Evolutionary conservation across 2,329 filamentous ascomycete species (phyloP).

Genomic region (Grosmannia penicillata): DNA sequence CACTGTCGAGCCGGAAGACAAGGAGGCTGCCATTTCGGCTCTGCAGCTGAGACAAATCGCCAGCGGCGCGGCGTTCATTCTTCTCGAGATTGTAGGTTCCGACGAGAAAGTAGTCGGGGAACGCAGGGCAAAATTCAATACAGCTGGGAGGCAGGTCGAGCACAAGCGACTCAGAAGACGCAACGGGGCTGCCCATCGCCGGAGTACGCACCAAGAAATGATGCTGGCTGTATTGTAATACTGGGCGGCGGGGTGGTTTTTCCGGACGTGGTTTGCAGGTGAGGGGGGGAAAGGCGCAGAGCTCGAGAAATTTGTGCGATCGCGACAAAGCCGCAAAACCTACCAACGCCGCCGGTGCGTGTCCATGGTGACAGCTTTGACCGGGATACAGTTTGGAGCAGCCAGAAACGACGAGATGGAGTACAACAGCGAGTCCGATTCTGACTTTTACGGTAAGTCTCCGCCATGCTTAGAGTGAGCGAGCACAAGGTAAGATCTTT

Average conservation of each 20-base stretch:
- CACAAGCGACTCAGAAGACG: constrained; percentile 31
- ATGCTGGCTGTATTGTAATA: not conserved
- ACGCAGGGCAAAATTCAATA: constrained; percentile 53
- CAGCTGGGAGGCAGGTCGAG: constrained; percentile 63
- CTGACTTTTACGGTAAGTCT: constrained; percentile 41
- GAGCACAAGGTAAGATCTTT: too few species aligned
- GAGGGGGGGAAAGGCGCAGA: too few species aligned
- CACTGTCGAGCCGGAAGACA: constrained; percentile 41
- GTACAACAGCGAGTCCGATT: constrained; percentile 30
- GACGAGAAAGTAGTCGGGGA: constrained; percentile 55
- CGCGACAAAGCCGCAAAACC: too few species aligned
- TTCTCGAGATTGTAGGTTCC: constrained; percentile 71
- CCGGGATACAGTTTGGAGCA: not conserved
- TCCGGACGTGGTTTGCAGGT: too few species aligned
- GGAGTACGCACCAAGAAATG: not conserved
- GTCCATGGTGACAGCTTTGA: too few species aligned
- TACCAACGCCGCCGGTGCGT: too few species aligned
- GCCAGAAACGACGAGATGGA: not conserved
- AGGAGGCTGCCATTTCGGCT: constrained; percentile 60
- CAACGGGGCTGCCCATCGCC: constrained; percentile 14
- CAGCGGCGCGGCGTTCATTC: constrained; percentile 13
- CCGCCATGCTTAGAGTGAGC: too few species aligned
- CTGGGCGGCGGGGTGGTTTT: not conserved
- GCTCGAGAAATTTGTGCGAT: too few species aligned
- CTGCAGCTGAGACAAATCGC: constrained; percentile 29